Base-by-base conservation (phyloP, 306 rosid species). In the Hylodesmum podocarpum region DNA sequence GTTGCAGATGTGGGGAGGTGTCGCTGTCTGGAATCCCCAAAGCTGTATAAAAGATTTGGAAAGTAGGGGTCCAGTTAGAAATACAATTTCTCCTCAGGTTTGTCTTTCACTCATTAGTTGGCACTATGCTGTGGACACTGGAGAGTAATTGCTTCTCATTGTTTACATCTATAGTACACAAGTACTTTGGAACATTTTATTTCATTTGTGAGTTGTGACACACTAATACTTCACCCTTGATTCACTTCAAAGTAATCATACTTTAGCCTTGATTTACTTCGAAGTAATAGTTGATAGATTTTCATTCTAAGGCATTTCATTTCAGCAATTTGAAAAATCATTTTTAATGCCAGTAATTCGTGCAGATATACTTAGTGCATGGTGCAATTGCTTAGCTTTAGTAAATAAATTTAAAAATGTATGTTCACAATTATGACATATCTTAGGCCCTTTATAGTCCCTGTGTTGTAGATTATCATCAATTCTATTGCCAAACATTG, bases 1-100 rank as follows among this genome's bases (percentile, higher is more conserved):
- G 33, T 70, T 87, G 76, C 85, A 95, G 97, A 95, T 85, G 96
- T 95, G 99, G 99, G 99, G 99, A 78, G 99, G 99, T 43, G 86
- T 92, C 66, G 78, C 88, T 68, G 97, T 95, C 75, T 95, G 93
- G 96, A 95, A 95, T 73, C 97, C 97, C 25, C 78, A 83, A 64
- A 82, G 87, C 71, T 90, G 96, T 76, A 39, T 72, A 75, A 86
- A 82, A 68, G 81, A 76, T 65, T 76, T 81, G 70, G 85, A 84
- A 61, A 88, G 87, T 72, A 78, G 80, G 81, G 87, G 31, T 79
- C 89, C 79, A 47, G 78, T 69, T 78, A 87, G 89, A 80, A 83
- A 74, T 72, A 83, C 37, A 70, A 83, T 95, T 77, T 86, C 90
- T 63, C 87, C 76, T 3, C 81, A 87, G 95, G 98, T 94, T 72